Conservation (phyloP, 768 basidiomycete genomes). For the Chalciporus pseudorubinellus region DNA sequence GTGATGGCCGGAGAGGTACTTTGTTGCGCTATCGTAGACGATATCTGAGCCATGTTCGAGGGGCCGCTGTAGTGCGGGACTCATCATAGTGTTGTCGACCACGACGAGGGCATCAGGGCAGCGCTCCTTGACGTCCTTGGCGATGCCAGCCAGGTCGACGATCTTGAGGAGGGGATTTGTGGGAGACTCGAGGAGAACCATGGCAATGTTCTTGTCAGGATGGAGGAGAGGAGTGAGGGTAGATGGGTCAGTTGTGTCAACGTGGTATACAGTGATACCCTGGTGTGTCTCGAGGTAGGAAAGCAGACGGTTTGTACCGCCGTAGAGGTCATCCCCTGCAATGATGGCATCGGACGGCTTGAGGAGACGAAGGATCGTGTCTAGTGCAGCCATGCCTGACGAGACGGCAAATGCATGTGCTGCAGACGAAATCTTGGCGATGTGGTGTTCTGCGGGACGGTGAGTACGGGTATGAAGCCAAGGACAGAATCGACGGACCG, state of each 20-base stretch:
- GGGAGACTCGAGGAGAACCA: conserved; percentile 96
- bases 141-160: conserved; percentile 82
- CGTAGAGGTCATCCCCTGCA: conserved; percentile 96
- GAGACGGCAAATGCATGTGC: conserved; percentile 88
- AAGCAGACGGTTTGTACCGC: conserved; percentile 94
- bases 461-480: neutral
- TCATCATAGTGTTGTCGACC: conserved; percentile 99
- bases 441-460: conserved; percentile 75
- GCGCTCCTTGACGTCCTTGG: conserved; percentile 76
- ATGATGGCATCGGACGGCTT: conserved; percentile 96
- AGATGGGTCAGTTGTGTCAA: conserved; percentile 81
- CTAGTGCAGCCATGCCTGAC: conserved; percentile 97
- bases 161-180: conserved; percentile 98
- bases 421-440: conserved; percentile 95
- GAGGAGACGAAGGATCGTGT: conserved; percentile 89
- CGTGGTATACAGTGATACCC: conserved; percentile 87
- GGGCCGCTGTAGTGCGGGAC: conserved; percentile 93
- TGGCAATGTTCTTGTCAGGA: conserved; percentile 68
- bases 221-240: conserved; percentile 62
- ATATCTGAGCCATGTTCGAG: conserved; percentile 95
- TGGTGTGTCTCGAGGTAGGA: conserved; percentile 84
- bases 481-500: conserved; percentile 48
- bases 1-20: conserved; percentile 97
- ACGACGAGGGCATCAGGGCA: conserved; percentile 81
- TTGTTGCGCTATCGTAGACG: conserved; percentile 97